Conservation (phyloP, 2,329 filamentous ascomycete genomes). For the Fusarium nurragi region DNA sequence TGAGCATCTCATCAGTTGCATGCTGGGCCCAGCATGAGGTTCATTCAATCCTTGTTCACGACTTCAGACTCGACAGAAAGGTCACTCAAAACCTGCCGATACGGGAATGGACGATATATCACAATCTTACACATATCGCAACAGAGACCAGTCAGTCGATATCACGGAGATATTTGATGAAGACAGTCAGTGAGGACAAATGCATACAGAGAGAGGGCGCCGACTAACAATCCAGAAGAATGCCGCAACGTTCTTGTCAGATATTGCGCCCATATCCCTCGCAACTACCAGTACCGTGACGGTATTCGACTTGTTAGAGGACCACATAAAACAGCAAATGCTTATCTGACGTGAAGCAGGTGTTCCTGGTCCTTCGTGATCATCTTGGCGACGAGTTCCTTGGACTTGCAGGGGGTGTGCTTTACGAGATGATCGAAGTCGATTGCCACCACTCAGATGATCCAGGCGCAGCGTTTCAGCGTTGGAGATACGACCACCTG, state of each 20-base stretch:
- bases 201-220: not conserved
- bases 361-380: constrained; percentile 55
- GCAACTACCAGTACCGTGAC: constrained; percentile 58
- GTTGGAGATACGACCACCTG: constrained; percentile 58
- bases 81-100: not conserved
- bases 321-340: not conserved
- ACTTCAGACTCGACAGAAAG: not conserved
- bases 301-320: constrained; percentile 53
- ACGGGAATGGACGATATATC: constrained; percentile 21
- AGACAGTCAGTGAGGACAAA: constrained; percentile 27
- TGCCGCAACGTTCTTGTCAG: constrained; percentile 57
- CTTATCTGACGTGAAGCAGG: constrained; percentile 38
- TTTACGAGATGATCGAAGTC: constrained; percentile 59
- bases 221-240: constrained; percentile 44
- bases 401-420: constrained; percentile 55
- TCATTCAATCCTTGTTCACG: not conserved
- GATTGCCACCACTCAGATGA: constrained; percentile 57
- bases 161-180: constrained; percentile 35
- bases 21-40: not conserved
- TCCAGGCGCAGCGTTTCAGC: constrained; percentile 56
- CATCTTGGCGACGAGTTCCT: constrained; percentile 58
- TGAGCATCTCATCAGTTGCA: not conserved
- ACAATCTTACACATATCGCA: not conserved
- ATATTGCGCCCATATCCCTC: constrained; percentile 56
- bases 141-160: not conserved